Evolutionary conservation across 2,329 filamentous ascomycete genomes (phyloP).

Genomic region (Trichoderma sp.): DNA sequence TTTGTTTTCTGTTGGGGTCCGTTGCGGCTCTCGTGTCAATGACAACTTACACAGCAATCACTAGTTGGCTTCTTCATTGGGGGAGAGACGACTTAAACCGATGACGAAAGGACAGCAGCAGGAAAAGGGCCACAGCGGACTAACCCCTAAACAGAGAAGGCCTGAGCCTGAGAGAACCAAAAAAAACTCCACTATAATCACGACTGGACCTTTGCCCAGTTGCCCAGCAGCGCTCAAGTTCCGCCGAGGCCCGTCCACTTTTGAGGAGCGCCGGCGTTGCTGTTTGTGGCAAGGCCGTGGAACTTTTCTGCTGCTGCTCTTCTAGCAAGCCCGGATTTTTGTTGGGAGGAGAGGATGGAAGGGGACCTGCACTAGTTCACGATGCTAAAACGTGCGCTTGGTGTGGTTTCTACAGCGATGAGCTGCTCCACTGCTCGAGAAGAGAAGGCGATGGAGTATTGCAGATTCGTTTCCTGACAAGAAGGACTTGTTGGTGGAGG

Average conservation of each 20-base stretch:
- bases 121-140: background rate
- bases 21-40: background rate
- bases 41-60: background rate
- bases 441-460: background rate
- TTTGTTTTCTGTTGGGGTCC: slow-evolving; percentile 3
- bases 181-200: background rate
- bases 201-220: background rate
- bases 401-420: background rate
- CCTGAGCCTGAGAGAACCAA: background rate
- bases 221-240: background rate
- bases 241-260: slow-evolving; percentile 1
- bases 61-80: background rate
- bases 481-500: background rate
- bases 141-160: background rate
- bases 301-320: slow-evolving; percentile 24
- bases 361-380: background rate
- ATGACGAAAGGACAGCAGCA: slow-evolving; percentile 24
- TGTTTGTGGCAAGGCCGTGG: slow-evolving; percentile 1
- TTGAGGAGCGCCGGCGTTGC: background rate
- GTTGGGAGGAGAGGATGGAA: slow-evolving; percentile 33
- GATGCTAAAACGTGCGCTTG: background rate
- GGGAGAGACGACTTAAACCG: background rate
- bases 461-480: background rate
- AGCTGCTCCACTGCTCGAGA: background rate
- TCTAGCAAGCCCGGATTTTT: slow-evolving; percentile 19